Conservation (phyloP, 208 protist species). For the Trypanosomatidae sp. region DNA sequence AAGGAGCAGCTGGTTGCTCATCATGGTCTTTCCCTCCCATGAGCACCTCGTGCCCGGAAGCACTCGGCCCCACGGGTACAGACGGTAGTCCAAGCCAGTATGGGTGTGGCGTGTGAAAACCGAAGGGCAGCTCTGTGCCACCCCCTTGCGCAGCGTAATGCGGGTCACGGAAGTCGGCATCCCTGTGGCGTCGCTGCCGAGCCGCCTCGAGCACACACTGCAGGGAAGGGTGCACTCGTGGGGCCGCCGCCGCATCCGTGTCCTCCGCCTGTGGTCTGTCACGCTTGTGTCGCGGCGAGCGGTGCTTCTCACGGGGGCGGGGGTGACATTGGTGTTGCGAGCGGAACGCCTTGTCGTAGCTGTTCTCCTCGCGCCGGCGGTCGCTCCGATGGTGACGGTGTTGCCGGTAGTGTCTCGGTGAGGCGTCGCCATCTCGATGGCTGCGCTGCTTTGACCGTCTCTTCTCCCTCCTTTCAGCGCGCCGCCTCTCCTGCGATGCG, state of each 20-base stretch:
- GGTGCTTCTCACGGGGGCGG: background rate
- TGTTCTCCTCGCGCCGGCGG: background rate
- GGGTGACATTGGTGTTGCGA: conserved; percentile 3
- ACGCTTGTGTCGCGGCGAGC: background rate
- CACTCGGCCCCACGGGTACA: background rate
- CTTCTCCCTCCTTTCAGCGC: background rate
- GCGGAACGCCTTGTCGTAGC: background rate
- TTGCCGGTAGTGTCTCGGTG: background rate
- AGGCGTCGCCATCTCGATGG: background rate
- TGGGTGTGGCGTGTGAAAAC: background rate
- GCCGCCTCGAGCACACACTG: background rate
- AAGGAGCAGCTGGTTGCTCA: background rate
- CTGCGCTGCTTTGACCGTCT: background rate
- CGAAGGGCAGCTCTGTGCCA: background rate
- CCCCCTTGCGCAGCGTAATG: conserved; percentile 3
- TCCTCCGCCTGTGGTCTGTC: background rate
- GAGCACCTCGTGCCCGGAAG: background rate
- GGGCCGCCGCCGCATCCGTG: background rate
- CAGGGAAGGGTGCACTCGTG: background rate
- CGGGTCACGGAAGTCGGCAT: background rate
- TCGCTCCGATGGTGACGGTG: background rate
- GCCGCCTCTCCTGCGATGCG: background rate
- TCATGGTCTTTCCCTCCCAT: background rate
- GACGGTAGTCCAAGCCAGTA: background rate
- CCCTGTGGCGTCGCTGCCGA: background rate